A percentile compares a stretch with the other conserved stretches of the same genome.
Conservation (phyloP, 2,329 filamentous ascomycete genomes). For the Pseudogymnoascus sp. region DNA sequence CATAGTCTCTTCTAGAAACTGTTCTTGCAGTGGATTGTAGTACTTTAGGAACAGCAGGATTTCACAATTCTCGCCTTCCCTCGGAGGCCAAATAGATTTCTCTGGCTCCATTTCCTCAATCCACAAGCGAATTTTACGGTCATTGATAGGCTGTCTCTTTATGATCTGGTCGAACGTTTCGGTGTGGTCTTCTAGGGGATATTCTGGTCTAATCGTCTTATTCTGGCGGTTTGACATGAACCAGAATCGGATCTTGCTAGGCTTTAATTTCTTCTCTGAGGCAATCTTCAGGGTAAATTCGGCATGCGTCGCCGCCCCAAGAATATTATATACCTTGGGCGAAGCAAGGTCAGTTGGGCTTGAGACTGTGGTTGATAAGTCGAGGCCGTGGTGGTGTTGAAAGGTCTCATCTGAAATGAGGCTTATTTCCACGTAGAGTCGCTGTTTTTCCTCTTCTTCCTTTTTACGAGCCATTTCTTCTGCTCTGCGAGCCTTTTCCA, state of each 20-base stretch:
- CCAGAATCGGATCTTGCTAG: conserved; percentile 77
- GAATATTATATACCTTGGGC: conserved; percentile 64
- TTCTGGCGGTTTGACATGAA: conserved; percentile 98
- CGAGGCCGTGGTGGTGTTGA: conserved; percentile 71
- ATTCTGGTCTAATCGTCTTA: conserved; percentile 90
- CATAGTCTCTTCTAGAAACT: conserved; percentile 59
- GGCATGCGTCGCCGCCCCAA: conserved; percentile 64
- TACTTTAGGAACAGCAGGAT: conserved; percentile 89
- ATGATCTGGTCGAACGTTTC: conserved; percentile 67
- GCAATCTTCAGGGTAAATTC: conserved; percentile 69
- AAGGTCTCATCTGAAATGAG: conserved; percentile 80
- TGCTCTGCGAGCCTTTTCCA: neutral
- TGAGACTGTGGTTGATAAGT: conserved; percentile 64
- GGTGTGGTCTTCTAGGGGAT: conserved; percentile 69
- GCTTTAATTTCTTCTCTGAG: conserved; percentile 58
- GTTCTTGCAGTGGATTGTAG: conserved; percentile 74
- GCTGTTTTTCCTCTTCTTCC: conserved; percentile 78
- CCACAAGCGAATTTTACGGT: conserved; percentile 55
- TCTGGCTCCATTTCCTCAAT: conserved; percentile 61
- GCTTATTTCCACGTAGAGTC: conserved; percentile 80
- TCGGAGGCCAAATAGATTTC: conserved; percentile 61
- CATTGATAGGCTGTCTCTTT: conserved; percentile 22
- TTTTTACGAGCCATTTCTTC: conserved; percentile 65
- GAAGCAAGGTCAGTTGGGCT: conserved; percentile 59
- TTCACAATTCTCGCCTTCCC: conserved; percentile 49